Base-by-base conservation (phyloP, 2,329 filamentous ascomycete genomes). In the Alternaria angustiovoidea region DNA sequence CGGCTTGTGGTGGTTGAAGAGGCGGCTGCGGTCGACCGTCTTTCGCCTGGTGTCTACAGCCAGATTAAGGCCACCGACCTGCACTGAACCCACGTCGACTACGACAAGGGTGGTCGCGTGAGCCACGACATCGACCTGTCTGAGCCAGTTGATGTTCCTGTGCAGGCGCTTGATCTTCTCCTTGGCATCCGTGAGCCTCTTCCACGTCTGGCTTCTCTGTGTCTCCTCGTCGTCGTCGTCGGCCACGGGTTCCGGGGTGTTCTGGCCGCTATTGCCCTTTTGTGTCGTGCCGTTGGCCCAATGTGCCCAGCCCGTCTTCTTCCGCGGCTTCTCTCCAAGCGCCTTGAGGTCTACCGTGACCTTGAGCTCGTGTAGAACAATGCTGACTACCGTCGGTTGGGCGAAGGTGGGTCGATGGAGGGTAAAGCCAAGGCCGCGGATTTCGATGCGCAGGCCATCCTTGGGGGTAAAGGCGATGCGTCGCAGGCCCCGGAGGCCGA, bases 401-500 rank as follows among this genome's bases (percentile, higher is more conserved):
- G 94, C 93, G 80, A 99, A 98, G 6, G 95, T 98, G 12, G 95
- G 95, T 5, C 94, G 89, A 80, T 99, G 95, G 64, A 98, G 80
- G 58, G 92, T 91, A 70, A 99, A 84, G 44, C 95, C 93, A 53
- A 99, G 84, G 51, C 94, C 92, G 51, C 95, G 89, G 57, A 99
- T 89, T 78, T 97, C 93, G 78, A 99, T 88, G 72, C 91, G 91
- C 73, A 97, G 83, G 69, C 95, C 95, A 86, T 97, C 93, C 79
- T 87, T 89, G 28, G 93, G 93, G 14, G 92, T 92, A 78, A 96
- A 98, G 59, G 93, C 91, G 63, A 99, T 90, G 69, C 94, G 91
- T 66, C 94, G 90, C 68, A 99, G 85, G 36, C 95, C 97, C 68
- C 96, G 89, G 78, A 96, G 96, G 64, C 95, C 95, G 69, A 99